These are phyloP conservation scores for Trichoderma semiorbis DNA, from an alignment of 2,329 filamentous ascomycete species.

Conservation along the genomic window DNA sequence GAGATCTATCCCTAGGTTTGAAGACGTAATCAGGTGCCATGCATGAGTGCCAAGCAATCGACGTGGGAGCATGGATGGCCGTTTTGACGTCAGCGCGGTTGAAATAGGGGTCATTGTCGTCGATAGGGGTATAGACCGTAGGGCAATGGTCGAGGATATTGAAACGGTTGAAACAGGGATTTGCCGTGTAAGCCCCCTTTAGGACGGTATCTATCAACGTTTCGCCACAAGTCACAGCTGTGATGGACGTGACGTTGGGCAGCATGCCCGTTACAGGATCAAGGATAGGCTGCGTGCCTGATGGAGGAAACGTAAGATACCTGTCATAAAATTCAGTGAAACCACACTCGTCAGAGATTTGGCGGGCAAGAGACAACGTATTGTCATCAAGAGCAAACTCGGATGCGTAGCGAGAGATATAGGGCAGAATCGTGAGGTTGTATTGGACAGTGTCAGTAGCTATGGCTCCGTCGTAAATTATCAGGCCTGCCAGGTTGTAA, in stretches of 20 bases:
- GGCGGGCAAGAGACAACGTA: conserved; percentile 50
- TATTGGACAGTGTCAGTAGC: conserved; percentile 43
- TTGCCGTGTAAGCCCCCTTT: conserved; percentile 47
- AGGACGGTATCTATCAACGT: conserved; percentile 25
- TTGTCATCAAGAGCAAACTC: conserved; percentile 63
- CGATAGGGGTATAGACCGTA: conserved; percentile 63
- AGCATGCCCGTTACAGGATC: conserved; percentile 39
- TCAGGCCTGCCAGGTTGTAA: conserved; percentile 64
- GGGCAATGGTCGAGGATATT: conserved; percentile 71
- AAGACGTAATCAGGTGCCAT: too few species aligned
- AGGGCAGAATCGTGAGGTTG: conserved; percentile 52
- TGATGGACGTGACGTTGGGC: conserved; percentile 28
- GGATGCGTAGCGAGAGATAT: conserved; percentile 56
- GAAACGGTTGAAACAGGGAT: conserved; percentile 80
- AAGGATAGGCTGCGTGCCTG: conserved; percentile 52
- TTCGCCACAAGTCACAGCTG: conserved; percentile 46
- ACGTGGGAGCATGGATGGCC: conserved; percentile 61
- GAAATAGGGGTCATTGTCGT: conserved; percentile 59
- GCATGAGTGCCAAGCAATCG: conserved; percentile 9
- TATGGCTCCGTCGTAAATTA: conserved; percentile 70
- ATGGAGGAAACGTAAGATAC: conserved; percentile 66
- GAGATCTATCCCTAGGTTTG: conserved; percentile 34
- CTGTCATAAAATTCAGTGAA: conserved; percentile 58
- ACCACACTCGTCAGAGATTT: conserved; percentile 55
- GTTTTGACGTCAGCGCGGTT: conserved; percentile 66